A percentile compares a stretch with the other conserved stretches of the same genome.
These are phyloP conservation scores for Candida tropicalis DNA, from an alignment of 1,139 yeast species.

Conservation along the genomic window DNA sequence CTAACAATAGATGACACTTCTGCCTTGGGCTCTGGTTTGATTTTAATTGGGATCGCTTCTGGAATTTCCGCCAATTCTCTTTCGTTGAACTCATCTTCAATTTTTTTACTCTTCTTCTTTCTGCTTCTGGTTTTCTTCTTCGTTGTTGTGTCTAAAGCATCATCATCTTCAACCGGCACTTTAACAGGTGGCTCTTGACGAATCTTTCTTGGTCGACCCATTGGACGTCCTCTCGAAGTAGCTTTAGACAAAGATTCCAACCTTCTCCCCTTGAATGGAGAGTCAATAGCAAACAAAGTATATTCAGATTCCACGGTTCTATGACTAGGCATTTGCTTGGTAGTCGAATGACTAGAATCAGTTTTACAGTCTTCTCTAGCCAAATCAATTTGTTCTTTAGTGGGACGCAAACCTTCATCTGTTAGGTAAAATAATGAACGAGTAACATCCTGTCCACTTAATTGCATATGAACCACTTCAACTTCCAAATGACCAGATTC, in stretches of 20 bases:
- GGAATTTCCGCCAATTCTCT: not conserved
- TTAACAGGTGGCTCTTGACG: not conserved
- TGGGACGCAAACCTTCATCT: slow-evolving; percentile 31
- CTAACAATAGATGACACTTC: slow-evolving; percentile 25
- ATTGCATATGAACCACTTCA: slow-evolving; percentile 27
- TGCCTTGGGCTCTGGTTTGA: not conserved
- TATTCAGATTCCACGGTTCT: slow-evolving; percentile 37
- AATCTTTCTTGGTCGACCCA: not conserved
- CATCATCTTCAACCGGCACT: slow-evolving; percentile 7
- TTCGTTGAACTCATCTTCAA: not conserved
- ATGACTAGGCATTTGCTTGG: slow-evolving; percentile 10
- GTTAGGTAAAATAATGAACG: slow-evolving; percentile 38
- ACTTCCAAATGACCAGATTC: slow-evolving; percentile 29
- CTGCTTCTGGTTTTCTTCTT: slow-evolving; percentile 8
- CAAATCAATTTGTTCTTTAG: slow-evolving; percentile 29
- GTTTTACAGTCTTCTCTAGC: slow-evolving; percentile 25
- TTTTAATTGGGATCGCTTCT: not conserved
- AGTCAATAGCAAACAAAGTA: slow-evolving; percentile 22
- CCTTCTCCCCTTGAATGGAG: slow-evolving; percentile 18
- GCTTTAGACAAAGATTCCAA: slow-evolving; percentile 24
- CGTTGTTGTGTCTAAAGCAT: slow-evolving; percentile 16
- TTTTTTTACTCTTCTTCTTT: not conserved
- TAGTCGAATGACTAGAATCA: not conserved
- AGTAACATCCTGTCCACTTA: slow-evolving; percentile 33
- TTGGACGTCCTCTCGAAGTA: not conserved